phyloP scores from a whole-genome alignment of 2,329 filamentous ascomycete species.

The Ceratocystis variospora region DNA sequence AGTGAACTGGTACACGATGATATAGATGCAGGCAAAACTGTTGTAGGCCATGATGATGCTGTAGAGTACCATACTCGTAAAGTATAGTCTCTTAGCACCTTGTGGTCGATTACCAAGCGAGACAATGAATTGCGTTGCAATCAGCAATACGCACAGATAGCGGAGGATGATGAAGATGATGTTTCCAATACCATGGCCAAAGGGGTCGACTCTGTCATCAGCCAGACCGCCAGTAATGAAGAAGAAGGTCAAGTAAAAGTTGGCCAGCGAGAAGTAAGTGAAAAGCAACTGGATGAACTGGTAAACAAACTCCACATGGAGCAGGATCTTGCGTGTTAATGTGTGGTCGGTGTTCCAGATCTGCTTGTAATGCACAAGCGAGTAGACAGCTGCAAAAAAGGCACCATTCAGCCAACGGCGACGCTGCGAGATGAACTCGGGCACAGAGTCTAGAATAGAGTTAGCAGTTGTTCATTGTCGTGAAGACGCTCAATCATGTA shows the following conservation, averaged over 20 bases:
- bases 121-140: constrained; percentile 89
- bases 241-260: constrained; percentile 98
- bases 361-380: constrained; percentile 84
- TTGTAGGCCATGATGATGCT: constrained; percentile 92
- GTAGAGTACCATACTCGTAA: constrained; percentile 80
- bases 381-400: constrained; percentile 97
- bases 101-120: constrained; percentile 94
- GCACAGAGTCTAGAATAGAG: constrained; percentile 54
- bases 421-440: constrained; percentile 93
- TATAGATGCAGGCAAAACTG: constrained; percentile 75
- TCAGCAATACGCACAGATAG: constrained; percentile 75
- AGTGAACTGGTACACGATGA: constrained; percentile 69
- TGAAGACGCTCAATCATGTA: not conserved
- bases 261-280: constrained; percentile 95
- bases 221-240: constrained; percentile 87
- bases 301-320: constrained; percentile 92
- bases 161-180: constrained; percentile 77
- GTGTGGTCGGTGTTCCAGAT: constrained; percentile 91
- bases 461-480: constrained; percentile 21
- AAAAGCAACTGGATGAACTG: constrained; percentile 86
- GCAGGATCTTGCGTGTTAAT: constrained; percentile 69
- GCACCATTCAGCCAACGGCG: constrained; percentile 96
- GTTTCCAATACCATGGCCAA: constrained; percentile 71
- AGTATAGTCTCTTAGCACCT: constrained; percentile 81
- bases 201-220: constrained; percentile 70